Base-by-base conservation (phyloP, 345 rosid species). In the Brassica nigra region DNA sequence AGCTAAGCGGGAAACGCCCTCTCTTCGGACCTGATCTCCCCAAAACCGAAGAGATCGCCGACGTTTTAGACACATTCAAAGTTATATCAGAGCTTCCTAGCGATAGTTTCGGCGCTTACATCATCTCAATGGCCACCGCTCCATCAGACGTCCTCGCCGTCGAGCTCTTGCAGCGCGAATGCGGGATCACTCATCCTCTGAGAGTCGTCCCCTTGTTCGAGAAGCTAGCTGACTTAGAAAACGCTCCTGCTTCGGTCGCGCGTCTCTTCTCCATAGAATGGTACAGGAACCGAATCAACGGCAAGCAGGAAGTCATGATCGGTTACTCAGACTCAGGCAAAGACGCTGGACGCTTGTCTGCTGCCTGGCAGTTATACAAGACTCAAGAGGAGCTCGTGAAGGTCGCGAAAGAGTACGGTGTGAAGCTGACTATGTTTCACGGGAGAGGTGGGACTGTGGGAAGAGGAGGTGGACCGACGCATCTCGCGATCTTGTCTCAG, bases 371-470 rank as follows among this genome's bases (percentile, higher is more conserved):
- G 84, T 67, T 95, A 34, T 95, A 90, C 76, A 95, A 93, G 86
- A 87, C 97, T 15, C 99, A 95, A 82, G 99, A 93, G 79, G 98
- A 95, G 76, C 96, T 95, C 4, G 88, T 95, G 64, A 86, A 89
- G 81, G 99, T 93, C 2, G 98, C 99, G 0, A 95, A 95, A 85
- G 76, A 89, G 66, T 91, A 33, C 27, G 96, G 98, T 15, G 87
- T 95, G 16, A 95, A 95, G 85, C 96, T 92, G 34, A 93, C 94
- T 0, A 95, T 95, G 98, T 95, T 95, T 79, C 99, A 95, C 57
- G 99, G 99, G 16, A 89, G 99, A 80, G 99, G 99, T 57, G 99
- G 99, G 37, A 95, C 99, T 0, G 98, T 95, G 6, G 99, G 99
- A 61, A 81, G 99, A 83, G 99, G 99, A 68, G 99, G 99, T 2